Percentiles rank a stretch among this genome's conserved stretches.
These are phyloP conservation scores for Paxillus involutus DNA, from an alignment of 768 basidiomycete genomes.

Conservation along the genomic window DNA sequence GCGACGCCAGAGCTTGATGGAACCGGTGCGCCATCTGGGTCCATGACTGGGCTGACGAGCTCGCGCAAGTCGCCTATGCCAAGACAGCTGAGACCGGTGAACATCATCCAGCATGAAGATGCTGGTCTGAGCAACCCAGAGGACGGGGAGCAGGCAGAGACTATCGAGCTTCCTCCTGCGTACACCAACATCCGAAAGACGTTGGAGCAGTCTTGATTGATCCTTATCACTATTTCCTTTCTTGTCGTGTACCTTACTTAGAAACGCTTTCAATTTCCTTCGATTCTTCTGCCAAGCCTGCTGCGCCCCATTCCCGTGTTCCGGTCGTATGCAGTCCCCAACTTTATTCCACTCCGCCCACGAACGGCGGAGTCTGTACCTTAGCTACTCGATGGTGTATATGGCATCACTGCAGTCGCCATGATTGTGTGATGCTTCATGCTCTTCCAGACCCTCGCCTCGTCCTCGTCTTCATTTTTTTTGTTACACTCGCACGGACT, in stretches of 20 bases:
- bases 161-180: constrained; percentile 81
- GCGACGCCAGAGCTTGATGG: constrained; percentile 44
- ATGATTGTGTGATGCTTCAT: not conserved
- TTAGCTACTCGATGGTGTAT: not conserved
- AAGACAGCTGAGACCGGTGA: constrained; percentile 64
- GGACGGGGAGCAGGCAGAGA: constrained; percentile 54
- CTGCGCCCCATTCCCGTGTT: not conserved
- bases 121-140: constrained; percentile 47
- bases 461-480: not conserved
- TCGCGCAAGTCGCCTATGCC: constrained; percentile 40
- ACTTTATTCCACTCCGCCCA: not conserved
- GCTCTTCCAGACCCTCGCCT: not conserved
- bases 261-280: not conserved
- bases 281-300: too few species aligned
- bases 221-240: not conserved
- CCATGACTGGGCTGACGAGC: constrained; percentile 19
- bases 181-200: constrained; percentile 60
- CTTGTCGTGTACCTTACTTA: not conserved
- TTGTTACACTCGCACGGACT: not conserved
- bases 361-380: not conserved
- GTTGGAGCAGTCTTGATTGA: not conserved
- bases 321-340: not conserved
- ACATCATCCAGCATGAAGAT: constrained; percentile 85
- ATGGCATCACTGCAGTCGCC: not conserved
- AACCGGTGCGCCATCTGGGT: constrained; percentile 16